A percentile compares a stretch with the other conserved stretches of the same genome.
These are phyloP conservation scores for Flaveria ramosissima DNA, from an alignment of 129 eudicot species.

Conservation along the genomic window DNA sequence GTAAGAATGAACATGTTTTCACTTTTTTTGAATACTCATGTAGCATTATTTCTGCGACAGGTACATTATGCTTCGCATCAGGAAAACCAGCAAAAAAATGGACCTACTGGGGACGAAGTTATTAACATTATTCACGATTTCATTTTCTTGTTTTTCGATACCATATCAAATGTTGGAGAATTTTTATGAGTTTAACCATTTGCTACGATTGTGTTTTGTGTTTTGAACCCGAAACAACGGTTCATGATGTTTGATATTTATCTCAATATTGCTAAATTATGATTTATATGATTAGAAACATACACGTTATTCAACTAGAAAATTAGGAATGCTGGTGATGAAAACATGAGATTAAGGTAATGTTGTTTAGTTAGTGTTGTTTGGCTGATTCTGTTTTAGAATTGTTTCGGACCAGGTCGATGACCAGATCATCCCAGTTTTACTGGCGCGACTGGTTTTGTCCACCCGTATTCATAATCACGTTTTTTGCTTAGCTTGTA, in stretches of 20 bases:
- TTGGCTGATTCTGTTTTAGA: too few relatives aligned
- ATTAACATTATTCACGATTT: conserved; percentile 16
- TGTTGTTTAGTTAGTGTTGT: too few relatives aligned
- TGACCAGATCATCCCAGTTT: too few relatives aligned
- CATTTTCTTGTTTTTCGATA: background rate
- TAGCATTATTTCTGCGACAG: conserved; percentile 29
- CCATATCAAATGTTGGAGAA: background rate
- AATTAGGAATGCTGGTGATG: too few relatives aligned
- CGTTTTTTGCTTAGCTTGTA: too few relatives aligned
- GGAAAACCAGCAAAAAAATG: conserved; percentile 79
- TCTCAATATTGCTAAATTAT: background rate
- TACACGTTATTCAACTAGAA: too few relatives aligned
- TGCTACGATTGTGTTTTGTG: conserved; percentile 15
- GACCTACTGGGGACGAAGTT: conserved; percentile 82
- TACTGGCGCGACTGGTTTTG: too few relatives aligned
- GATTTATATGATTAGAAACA: background rate
- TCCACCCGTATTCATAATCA: too few relatives aligned
- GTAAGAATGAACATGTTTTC: background rate
- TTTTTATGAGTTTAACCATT: background rate
- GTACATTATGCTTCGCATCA: conserved; percentile 70
- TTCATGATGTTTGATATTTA: background rate
- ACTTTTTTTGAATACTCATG: background rate
- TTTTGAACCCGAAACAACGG: background rate
- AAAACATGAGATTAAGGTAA: too few relatives aligned
- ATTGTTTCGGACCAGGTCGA: too few relatives aligned